Percentiles rank a stretch among this genome's conserved stretches.
Evolutionary conservation across 768 basidiomycete species (phyloP).

Genomic region (Xerocomus potaroensis): DNA sequence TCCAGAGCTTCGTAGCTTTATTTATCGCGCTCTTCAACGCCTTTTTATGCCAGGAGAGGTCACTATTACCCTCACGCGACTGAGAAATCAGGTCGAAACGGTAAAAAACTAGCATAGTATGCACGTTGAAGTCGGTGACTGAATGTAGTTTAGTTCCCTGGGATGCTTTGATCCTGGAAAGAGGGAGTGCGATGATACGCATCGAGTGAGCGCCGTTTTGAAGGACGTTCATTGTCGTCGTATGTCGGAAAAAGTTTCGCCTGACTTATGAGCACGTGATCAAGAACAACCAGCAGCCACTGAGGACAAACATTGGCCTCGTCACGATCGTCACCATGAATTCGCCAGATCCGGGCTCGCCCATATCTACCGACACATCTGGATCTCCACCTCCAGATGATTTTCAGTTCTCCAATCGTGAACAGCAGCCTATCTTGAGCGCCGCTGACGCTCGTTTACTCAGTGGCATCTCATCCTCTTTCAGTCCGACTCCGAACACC

Average conservation of each 20-base stretch:
- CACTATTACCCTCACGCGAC: conserved; percentile 34
- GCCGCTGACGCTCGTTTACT: conserved; percentile 19
- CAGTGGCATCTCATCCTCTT: conserved; percentile 16
- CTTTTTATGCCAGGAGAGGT: conserved; percentile 11
- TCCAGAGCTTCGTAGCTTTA: conserved; percentile 59
- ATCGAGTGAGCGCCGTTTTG: conserved; percentile 27
- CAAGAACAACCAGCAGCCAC: too few species aligned
- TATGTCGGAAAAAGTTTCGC: too few species aligned
- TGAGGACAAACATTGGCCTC: too few species aligned
- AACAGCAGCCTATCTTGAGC: conserved; percentile 24
- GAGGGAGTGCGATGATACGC: conserved; percentile 48
- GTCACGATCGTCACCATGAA: conserved; percentile 25
- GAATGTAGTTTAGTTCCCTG: conserved; percentile 11
- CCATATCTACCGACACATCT: conserved; percentile 35
- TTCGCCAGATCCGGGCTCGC: conserved; percentile 36
- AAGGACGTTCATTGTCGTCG: conserved; percentile 14
- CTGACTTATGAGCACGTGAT: conserved; percentile 28
- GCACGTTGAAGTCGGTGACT: conserved; percentile 7
- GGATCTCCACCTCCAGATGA: conserved; percentile 36
- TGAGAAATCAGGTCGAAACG: conserved; percentile 31
- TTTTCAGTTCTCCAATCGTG: conserved; percentile 28
- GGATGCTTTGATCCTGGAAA: conserved; percentile 24
- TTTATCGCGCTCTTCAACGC: conserved; percentile 43
- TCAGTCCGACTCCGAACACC: conserved; percentile 25
- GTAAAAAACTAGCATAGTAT: conserved; percentile 39